phyloP scores from a whole-genome alignment of 768 basidiomycete species.

The Clathrus columnatus region DNA sequence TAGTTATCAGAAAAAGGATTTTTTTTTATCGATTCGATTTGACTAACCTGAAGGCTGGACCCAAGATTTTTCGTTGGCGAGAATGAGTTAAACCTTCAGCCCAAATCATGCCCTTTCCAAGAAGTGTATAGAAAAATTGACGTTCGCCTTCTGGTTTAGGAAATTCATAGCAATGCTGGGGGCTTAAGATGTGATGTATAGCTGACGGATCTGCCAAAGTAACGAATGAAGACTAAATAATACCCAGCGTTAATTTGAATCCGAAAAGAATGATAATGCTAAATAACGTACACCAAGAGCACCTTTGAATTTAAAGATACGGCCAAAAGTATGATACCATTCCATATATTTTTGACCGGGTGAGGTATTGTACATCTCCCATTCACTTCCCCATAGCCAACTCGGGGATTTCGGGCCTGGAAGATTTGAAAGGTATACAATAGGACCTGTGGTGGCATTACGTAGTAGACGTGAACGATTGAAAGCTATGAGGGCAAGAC shows the following conservation, averaged over 20 bases:
- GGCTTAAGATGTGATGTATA: constrained; percentile 44
- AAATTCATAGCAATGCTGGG: constrained; percentile 44
- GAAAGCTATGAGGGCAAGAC: not conserved
- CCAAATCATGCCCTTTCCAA: constrained; percentile 24
- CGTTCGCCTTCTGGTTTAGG: constrained; percentile 57
- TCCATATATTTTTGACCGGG: constrained; percentile 45
- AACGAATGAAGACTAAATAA: constrained; percentile 46
- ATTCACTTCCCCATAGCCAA: constrained; percentile 55
- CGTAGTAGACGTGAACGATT: constrained; percentile 1
- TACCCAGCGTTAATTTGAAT: too few species aligned
- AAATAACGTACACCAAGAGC: constrained; percentile 41
- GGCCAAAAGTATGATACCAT: constrained; percentile 48
- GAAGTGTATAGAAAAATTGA: constrained; percentile 43
- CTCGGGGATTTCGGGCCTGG: constrained; percentile 44
- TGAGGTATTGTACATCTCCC: constrained; percentile 41
- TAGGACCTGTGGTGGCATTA: not conserved
- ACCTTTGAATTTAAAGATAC: constrained; percentile 46
- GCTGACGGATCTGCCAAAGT: constrained; percentile 49
- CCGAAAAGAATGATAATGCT: not conserved
- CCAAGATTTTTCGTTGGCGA: constrained; percentile 10
- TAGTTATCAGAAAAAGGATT: not conserved
- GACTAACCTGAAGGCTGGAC: constrained; percentile 13
- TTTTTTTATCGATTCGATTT: not conserved
- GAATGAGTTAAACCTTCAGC: constrained; percentile 25
- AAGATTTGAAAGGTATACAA: constrained; percentile 30